Percentiles rank a stretch among this genome's conserved stretches.
These are phyloP conservation scores for Gaultheria prostrata DNA, from an alignment of 148 eudicot species.

Conservation along the genomic window DNA sequence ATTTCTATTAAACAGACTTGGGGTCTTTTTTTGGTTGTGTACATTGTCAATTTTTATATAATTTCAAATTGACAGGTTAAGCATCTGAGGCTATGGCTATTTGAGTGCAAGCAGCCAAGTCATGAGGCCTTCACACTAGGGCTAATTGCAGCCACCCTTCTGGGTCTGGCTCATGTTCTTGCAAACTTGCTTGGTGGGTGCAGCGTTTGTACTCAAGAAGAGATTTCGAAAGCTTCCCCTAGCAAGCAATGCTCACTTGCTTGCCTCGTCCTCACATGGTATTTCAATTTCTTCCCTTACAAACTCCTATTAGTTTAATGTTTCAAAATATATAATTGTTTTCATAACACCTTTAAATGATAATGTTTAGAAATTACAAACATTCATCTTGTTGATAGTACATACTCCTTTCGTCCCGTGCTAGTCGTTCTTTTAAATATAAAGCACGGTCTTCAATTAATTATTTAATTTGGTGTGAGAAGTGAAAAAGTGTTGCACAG, in stretches of 20 bases:
- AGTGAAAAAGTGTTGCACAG: too few relatives aligned
- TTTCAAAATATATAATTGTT: not conserved
- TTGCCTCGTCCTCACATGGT: constrained; percentile 73
- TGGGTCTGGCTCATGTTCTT: constrained; percentile 57
- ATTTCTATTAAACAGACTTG: not conserved
- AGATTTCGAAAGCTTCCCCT: constrained; percentile 45
- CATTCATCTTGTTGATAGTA: not conserved
- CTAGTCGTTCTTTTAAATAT: not conserved
- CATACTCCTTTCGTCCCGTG: not conserved
- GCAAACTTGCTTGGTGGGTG: constrained; percentile 72
- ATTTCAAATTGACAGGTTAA: constrained; percentile 44
- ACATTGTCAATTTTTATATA: not conserved
- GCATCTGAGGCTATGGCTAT: constrained; percentile 72
- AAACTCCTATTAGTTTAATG: not conserved
- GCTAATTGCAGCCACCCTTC: constrained; percentile 51
- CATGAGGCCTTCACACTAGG: constrained; percentile 64
- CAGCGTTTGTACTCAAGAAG: constrained; percentile 41
- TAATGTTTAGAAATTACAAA: not conserved
- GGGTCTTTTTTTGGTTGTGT: not conserved
- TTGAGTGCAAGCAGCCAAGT: constrained; percentile 82
- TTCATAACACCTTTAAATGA: not conserved
- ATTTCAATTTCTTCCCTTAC: not conserved
- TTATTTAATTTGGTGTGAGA: too few relatives aligned
- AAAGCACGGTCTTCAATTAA: not conserved
- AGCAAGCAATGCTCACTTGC: constrained; percentile 54